Evolutionary conservation across 495 filamentous ascomycete species (phyloP), one percentile per base, ranked within the genome.

Genomic region (Aspergillus affinis): DNA sequence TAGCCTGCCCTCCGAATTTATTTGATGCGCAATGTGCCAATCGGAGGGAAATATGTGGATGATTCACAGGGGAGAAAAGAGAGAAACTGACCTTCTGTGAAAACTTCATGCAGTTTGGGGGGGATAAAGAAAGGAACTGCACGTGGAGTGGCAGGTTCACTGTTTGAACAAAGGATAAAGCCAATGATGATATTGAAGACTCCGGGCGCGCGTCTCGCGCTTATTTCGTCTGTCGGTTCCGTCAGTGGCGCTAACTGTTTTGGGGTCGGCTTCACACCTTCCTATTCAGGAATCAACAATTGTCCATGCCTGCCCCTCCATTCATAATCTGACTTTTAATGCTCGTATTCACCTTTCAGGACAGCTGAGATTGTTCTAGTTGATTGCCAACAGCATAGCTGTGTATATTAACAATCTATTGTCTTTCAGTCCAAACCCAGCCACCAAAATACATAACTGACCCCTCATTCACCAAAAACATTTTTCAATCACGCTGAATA

Each of bases 81-180:
- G 19, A n/a, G 13, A 20, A 27, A 36, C 58, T 54, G 58, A 69
- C 64, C 59, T 66, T 57, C 54, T 61, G 45, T 54, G 41, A 55
- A 63, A 59, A 60, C 49, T 44, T 57, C 55, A 68, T 67, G 51
- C 59, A 41, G 36, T 41, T 4, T 32, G 2, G 36, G 23, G 36
- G 9, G 13, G 36, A 41, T 10, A 41, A 41, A 41, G 36, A 26
- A 26, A 26, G 29, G 6, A 10, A 32, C 29, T 8, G 29, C 29
- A 10, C 7, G 29, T 32, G 29, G 29, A 32, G 29, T 32, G 3
- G 36, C 3, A 15, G 36, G 12, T 15, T 41, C 9, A 15, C 36
- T 41, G 36, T 6, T 15, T 41, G 36, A 41, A 41, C 36, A 41
- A 41, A 41, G 36, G 36, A 41, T 41, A 41, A 41, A 41, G 10